Evolutionary conservation across 495 filamentous ascomycete genomes (phyloP), one percentile per base, ranked within the genome.

Genomic region (Acidiella bohemica): DNA sequence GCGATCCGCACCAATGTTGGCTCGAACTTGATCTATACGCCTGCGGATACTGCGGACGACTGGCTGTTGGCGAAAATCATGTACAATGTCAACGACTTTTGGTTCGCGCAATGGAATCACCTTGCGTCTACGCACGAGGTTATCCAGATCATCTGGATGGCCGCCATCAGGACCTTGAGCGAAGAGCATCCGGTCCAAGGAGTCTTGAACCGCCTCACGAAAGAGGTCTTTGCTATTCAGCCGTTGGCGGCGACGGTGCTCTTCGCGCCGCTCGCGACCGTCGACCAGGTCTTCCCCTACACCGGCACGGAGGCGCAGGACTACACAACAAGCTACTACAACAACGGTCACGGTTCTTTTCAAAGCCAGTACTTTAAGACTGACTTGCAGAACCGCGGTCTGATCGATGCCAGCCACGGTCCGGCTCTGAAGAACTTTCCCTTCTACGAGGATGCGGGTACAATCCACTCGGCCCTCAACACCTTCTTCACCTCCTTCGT

Each of bases 41-140:
- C 59, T 18, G 38, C 54, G 5, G 59, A 64, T 37, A n/a, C 22
- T 13, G 19, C 36, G 8, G 52, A 53, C 13, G 59, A 64, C 45
- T 64, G 59, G 61, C 45, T 61, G 24, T 36, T 64, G 7, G 61
- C 58, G 0, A 64, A 64, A 46, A 54, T 61, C 28, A 54, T 62
- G 42, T 55, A 58, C 33, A 62, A 60, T 36, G 43, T 50, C 16
- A 62, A 64, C 36, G 59, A 61, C 42, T 44, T 56, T 5, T 60
- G 42, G 42, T 36, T 37, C 20, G 42, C 42, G 41, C 36, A 40
- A 46, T 44, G 45, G 42, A 49, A 51, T 25, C 59, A 64, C 41
- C 42, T 62, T 2, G 50, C 53, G 8, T 35, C 35, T 29, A 55
- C 55, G 6, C 59, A 64, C 39, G 46, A 51, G 13, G 56, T 60